Conservation (phyloP, 768 basidiomycete species). For the Cystofilobasidium bisporidii region DNA sequence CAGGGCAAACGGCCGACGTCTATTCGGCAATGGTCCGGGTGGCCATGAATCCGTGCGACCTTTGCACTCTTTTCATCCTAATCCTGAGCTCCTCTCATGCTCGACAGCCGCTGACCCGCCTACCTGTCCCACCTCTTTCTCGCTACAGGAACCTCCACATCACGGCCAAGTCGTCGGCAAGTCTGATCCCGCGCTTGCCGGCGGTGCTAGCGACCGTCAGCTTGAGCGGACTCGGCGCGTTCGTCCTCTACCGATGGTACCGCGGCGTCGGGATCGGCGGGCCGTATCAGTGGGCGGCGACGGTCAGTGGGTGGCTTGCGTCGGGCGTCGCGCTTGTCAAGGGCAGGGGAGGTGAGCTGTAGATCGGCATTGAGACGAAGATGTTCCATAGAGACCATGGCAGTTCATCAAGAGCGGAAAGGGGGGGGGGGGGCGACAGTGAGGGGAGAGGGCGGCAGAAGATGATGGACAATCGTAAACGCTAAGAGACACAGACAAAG, state of each 20-base stretch:
- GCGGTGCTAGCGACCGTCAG: background rate
- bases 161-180: conserved; percentile 1
- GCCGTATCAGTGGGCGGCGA: background rate
- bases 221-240: background rate
- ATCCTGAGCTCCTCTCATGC: background rate
- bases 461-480: no score
- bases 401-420: no score
- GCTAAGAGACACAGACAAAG: no score
- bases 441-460: background rate
- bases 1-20: conserved; percentile 27
- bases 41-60: conserved; percentile 25
- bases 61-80: no score
- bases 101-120: background rate
- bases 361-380: background rate
- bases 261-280: background rate
- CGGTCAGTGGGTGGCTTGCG: background rate
- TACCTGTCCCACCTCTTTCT: background rate
- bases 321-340: background rate
- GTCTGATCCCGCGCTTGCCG: background rate
- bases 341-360: background rate
- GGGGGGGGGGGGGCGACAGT: background rate
- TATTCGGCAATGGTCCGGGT: conserved; percentile 20
- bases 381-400: background rate
- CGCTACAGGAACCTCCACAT: conserved; percentile 8
- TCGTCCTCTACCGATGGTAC: conserved; percentile 2